These are phyloP conservation scores for Dorcoceras hygrometricum DNA, from an alignment of 257 asterid species.

Conservation along the genomic window DNA sequence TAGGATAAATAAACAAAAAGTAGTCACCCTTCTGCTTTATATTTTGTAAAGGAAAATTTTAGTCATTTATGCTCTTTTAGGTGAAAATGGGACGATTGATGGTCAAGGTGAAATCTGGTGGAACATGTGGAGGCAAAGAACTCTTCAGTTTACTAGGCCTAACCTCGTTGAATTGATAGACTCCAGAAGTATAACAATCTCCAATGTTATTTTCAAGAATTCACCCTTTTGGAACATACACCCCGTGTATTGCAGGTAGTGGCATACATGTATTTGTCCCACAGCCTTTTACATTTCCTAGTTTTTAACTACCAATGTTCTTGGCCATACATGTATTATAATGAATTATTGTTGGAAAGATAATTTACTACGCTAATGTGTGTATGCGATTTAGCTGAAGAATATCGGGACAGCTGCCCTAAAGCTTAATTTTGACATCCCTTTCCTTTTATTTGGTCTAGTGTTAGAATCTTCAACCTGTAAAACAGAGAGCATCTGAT, in stretches of 20 bases:
- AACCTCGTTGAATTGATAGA: conserved; percentile 77
- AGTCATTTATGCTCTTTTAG: conserved; percentile 29
- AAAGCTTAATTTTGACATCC: no score
- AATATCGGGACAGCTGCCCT: neutral
- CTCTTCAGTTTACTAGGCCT: conserved; percentile 80
- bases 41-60: neutral
- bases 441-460: neutral
- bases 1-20: neutral
- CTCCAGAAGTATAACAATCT: conserved; percentile 67
- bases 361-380: neutral
- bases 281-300: neutral
- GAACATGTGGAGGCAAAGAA: conserved; percentile 90
- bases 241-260: conserved; percentile 93
- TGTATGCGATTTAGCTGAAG: neutral
- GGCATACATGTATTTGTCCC: conserved; percentile 13
- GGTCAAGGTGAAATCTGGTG: conserved; percentile 98
- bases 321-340: neutral
- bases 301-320: neutral
- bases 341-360: neutral
- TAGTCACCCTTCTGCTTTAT: neutral
- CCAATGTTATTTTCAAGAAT: conserved; percentile 78
- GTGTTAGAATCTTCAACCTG: neutral
- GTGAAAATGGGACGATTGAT: conserved; percentile 96
- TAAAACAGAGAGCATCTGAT: neutral
- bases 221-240: conserved; percentile 99